Percentiles rank a stretch among this genome's conserved stretches.
Conservation (phyloP, 2,329 filamentous ascomycete species). For the Penicillium digitatum region DNA sequence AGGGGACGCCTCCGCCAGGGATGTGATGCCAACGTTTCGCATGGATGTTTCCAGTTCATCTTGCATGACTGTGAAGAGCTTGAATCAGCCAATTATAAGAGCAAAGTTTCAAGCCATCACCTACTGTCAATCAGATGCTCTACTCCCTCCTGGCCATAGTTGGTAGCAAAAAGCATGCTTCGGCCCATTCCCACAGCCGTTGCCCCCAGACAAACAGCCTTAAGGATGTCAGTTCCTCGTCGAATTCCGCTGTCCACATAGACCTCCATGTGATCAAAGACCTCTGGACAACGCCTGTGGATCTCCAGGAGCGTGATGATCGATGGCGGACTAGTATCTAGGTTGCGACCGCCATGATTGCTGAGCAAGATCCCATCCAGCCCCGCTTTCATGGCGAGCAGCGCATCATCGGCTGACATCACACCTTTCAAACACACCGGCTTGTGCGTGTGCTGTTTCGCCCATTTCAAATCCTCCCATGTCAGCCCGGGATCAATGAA, state of each 20-base stretch:
- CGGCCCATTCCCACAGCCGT: conserved; percentile 54
- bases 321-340: conserved; percentile 50
- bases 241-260: conserved; percentile 54
- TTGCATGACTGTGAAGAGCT: conserved; percentile 36
- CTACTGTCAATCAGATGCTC: conserved; percentile 55
- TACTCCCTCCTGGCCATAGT: conserved; percentile 54
- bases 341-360: conserved; percentile 57
- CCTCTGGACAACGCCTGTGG: conserved; percentile 49
- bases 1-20: conserved; percentile 42
- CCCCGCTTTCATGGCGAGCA: conserved; percentile 47
- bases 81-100: not conserved
- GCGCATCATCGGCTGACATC: conserved; percentile 55
- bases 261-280: conserved; percentile 50
- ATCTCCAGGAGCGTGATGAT: conserved; percentile 53
- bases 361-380: conserved; percentile 55
- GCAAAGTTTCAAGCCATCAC: conserved; percentile 23
- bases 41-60: conserved; percentile 50
- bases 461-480: conserved; percentile 55
- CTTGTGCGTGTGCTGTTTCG: conserved; percentile 46
- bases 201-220: conserved; percentile 52
- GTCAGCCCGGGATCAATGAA: conserved; percentile 52
- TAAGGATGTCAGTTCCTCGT: conserved; percentile 54
- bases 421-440: conserved; percentile 57
- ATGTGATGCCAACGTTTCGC: conserved; percentile 47
- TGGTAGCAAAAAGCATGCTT: conserved; percentile 52